Percentiles rank a stretch among this genome's conserved stretches.
These are phyloP conservation scores for Botrytis hyacinthi DNA, from an alignment of 2,329 filamentous ascomycete species.

Conservation along the genomic window DNA sequence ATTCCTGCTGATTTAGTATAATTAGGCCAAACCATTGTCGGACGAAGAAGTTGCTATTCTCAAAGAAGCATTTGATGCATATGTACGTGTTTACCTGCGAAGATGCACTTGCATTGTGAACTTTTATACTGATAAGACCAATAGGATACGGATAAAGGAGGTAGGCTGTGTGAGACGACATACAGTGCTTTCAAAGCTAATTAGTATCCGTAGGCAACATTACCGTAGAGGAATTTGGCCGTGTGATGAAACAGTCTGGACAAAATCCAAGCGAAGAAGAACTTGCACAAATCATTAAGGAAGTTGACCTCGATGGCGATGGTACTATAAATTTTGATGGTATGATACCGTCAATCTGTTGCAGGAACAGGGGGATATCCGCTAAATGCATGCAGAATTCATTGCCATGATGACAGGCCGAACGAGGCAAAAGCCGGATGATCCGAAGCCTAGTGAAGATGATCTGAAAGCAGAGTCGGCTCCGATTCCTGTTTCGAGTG, in stretches of 20 bases:
- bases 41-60: constrained; percentile 19
- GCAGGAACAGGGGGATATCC: neutral
- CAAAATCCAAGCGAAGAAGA: constrained; percentile 40
- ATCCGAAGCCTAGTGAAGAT: neutral
- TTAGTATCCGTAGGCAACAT: constrained; percentile 15
- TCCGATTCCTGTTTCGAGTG: neutral
- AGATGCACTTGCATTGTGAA: neutral
- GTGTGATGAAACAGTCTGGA: constrained; percentile 21
- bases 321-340: constrained; percentile 65
- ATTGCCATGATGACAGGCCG: constrained; percentile 46
- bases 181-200: neutral
- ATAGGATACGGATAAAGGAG: constrained; percentile 23
- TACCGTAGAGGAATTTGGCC: constrained; percentile 20
- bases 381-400: constrained; percentile 38
- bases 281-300: constrained; percentile 65
- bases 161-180: neutral
- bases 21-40: constrained; percentile 19
- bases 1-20: neutral
- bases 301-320: constrained; percentile 63
- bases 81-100: neutral
- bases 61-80: constrained; percentile 20
- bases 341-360: constrained; percentile 29
- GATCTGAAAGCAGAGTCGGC: neutral
- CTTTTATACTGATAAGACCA: neutral
- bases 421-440: constrained; percentile 27